These are phyloP conservation scores for Cladosporium sphaerospermum DNA, from an alignment of 2,329 filamentous ascomycete genomes.

Conservation along the genomic window DNA sequence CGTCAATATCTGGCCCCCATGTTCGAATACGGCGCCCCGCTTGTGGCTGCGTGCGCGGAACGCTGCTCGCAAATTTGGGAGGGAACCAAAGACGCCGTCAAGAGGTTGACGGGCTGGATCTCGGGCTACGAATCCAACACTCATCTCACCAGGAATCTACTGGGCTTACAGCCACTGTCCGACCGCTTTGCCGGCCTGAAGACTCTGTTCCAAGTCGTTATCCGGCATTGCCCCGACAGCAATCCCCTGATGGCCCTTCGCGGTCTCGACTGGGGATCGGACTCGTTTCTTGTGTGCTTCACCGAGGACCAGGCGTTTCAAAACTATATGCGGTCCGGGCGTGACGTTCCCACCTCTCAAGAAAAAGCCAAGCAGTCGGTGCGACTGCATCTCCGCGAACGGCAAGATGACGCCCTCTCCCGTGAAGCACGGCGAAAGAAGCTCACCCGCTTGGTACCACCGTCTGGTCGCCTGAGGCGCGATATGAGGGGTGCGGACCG, in stretches of 20 bases:
- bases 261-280: not conserved
- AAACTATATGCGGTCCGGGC: not conserved
- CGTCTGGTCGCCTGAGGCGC: not conserved
- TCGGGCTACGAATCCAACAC: not conserved
- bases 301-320: too few relatives aligned
- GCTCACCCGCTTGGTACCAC: not conserved
- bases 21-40: not conserved
- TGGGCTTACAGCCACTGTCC: not conserved
- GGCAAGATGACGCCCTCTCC: not conserved
- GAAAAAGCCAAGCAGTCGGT: not conserved
- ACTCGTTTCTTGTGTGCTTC: too few relatives aligned
- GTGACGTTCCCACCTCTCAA: not conserved
- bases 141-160: not conserved
- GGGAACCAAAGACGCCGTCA: not conserved
- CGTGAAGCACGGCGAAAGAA: not conserved
- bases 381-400: not conserved
- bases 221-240: not conserved
- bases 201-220: not conserved
- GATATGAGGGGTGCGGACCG: not conserved
- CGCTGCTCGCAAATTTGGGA: too few relatives aligned
- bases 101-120: not conserved
- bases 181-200: not conserved
- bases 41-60: not conserved
- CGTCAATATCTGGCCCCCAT: not conserved
- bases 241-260: not conserved